Percentiles rank a stretch among this genome's conserved stretches.
Evolutionary conservation across 176 grass and related monocot species (phyloP).

Genomic region (Musa beccarii): DNA sequence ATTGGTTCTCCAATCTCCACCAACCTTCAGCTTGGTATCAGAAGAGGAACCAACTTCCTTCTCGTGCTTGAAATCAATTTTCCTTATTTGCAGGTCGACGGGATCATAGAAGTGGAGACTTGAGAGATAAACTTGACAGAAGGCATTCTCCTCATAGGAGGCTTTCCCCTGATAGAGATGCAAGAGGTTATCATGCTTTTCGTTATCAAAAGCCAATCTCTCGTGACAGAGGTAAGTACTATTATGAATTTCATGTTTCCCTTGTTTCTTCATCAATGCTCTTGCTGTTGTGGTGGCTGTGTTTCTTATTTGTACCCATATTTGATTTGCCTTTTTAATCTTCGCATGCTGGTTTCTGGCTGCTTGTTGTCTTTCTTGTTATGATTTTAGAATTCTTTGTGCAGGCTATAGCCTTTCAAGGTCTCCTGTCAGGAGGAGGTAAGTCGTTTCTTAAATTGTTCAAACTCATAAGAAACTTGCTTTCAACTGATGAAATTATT

Average conservation of each 20-base stretch:
- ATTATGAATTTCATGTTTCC: neutral
- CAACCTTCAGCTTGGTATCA: slow-evolving; percentile 14
- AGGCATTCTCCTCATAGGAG: slow-evolving; percentile 56
- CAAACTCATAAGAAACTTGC: neutral
- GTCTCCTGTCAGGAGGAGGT: slow-evolving; percentile 60
- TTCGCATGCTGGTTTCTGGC: neutral
- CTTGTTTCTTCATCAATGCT: neutral
- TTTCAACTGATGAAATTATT: neutral
- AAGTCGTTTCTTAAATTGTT: neutral
- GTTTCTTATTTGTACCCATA: neutral
- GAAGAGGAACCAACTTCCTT: slow-evolving; percentile 6
- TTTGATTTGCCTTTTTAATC: neutral
- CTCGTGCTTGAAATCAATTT: slow-evolving; percentile 5
- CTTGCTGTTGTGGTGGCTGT: slow-evolving; percentile 11
- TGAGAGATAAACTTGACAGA: slow-evolving; percentile 66
- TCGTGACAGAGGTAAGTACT: slow-evolving; percentile 42
- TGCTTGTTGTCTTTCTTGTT: neutral
- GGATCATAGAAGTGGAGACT: slow-evolving; percentile 49
- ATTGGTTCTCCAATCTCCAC: slow-evolving; percentile 30
- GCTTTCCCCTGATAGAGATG: slow-evolving; percentile 55
- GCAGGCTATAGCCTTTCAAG: slow-evolving; percentile 62
- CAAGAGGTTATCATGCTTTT: slow-evolving; percentile 43
- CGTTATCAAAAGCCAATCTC: slow-evolving; percentile 43
- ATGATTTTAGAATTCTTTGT: slow-evolving; percentile 4
- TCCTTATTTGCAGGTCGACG: slow-evolving; percentile 37